Base-by-base conservation (phyloP, 495 filamentous ascomycete genomes). In the Clohesyomyces aquaticus region DNA sequence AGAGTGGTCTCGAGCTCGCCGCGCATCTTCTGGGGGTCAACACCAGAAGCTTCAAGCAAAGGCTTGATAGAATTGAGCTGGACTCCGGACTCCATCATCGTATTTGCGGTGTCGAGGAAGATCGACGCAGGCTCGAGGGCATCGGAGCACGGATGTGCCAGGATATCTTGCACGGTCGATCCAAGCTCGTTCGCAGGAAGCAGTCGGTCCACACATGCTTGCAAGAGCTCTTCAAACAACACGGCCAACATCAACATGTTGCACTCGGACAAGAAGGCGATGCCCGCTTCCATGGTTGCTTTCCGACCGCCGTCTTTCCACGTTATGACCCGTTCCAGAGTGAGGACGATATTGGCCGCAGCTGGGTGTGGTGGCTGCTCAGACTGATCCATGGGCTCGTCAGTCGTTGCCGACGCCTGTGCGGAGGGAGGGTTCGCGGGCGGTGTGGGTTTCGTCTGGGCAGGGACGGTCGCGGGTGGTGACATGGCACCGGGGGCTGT, bases 221-320 rank as follows among this genome's bases (percentile, higher is more conserved):
- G 81, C 21, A 94, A 80, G 23, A 98, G 79, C 71, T 99, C 95
- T 73, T 97, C 91, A 65, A 92, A 93, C 22, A 96, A 77, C 11
- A 81, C 83, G 29, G 85, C 82, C 28, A 96, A 77, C 57, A 80
- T 80, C 32, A 86, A 72, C 21, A 82, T 71, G 72, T 96, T 89
- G 63, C 87, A 82, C 63, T 87, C 81, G 27, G 82, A 75, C 48
- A 82, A 82, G 25, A 85, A 87, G 61, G 84, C 67, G 3, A 70
- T 56, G 6, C 84, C 81, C 38, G 69, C 68, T 9, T 79, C 75
- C 14, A 85, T 71, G 11, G 87, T 62, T 1, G 69, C 74, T 50
- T 77, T 69, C 54, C 77, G 79, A 35, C 82, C 83, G 9, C 63
- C 67, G n/a, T 72, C 65, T 21, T 63, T 66, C 88, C 88, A 89